phyloP scores from a whole-genome alignment of 257 asterid genomes.

The Solanum arcanum region DNA sequence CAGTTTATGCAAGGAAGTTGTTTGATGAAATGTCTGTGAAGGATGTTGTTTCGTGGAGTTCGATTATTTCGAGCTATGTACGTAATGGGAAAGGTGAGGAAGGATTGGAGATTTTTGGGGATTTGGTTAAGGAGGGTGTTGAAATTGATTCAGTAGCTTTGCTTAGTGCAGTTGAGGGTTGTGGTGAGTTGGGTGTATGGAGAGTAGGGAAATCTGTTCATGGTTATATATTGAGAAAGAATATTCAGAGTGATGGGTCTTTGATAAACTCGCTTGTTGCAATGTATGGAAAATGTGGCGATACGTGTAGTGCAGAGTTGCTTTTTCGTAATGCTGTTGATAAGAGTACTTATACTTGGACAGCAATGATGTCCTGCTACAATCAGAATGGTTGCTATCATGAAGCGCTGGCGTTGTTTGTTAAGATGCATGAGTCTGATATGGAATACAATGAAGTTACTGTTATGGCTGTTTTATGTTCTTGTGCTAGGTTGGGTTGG shows the following conservation, averaged over 20 bases:
- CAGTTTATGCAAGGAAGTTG: slow-evolving; percentile 35
- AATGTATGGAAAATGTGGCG: slow-evolving; percentile 84
- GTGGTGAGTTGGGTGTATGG: slow-evolving; percentile 55
- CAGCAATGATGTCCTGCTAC: slow-evolving; percentile 67
- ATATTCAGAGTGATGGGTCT: slow-evolving; percentile 27
- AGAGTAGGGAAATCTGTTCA: slow-evolving; percentile 52
- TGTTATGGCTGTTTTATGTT: slow-evolving; percentile 51
- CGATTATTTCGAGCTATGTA: slow-evolving; percentile 42
- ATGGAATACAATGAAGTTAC: slow-evolving; percentile 59
- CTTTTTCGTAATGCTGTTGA: slow-evolving; percentile 21
- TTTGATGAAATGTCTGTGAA: slow-evolving; percentile 55
- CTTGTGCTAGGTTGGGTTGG: slow-evolving; percentile 70
- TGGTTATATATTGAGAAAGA: slow-evolving; percentile 40
- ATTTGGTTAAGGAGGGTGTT: slow-evolving; percentile 42
- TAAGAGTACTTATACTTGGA: slow-evolving; percentile 46
- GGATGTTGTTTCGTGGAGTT: slow-evolving; percentile 79
- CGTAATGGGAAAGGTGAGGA: slow-evolving; percentile 28
- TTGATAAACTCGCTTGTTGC: slow-evolving; percentile 65
- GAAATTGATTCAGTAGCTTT: slow-evolving; percentile 62
- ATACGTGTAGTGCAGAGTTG: slow-evolving; percentile 37
- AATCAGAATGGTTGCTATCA: slow-evolving; percentile 51
- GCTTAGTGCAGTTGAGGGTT: slow-evolving; percentile 69
- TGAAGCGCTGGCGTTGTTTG: slow-evolving; percentile 41
- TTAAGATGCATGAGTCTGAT: slow-evolving; percentile 26
- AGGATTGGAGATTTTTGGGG: slow-evolving; percentile 45